Percentiles rank a stretch among this genome's conserved stretches.
These are phyloP conservation scores for Ophiostoma piceae DNA, from an alignment of 2,329 filamentous ascomycete genomes.

Conservation along the genomic window DNA sequence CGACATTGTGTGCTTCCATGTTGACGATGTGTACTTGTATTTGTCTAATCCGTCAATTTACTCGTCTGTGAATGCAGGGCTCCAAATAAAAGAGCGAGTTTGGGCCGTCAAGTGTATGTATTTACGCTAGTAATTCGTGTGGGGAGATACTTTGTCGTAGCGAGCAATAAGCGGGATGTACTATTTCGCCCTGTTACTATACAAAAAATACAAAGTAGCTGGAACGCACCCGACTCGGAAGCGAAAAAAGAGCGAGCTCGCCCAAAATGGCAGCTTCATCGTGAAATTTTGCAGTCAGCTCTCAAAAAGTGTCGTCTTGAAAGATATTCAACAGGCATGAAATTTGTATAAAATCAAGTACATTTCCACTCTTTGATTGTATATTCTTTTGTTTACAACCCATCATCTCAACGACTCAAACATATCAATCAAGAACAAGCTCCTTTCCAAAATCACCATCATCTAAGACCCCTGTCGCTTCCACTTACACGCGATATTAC, in stretches of 20 bases:
- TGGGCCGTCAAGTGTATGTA: neutral
- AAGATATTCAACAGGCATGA: neutral
- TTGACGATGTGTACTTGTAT: neutral
- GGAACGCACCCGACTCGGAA: conserved; percentile 19
- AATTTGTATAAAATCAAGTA: neutral
- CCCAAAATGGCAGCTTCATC: neutral
- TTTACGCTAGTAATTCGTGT: neutral
- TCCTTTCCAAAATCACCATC: neutral
- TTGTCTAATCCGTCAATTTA: neutral
- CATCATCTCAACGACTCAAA: neutral
- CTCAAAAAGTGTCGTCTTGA: neutral
- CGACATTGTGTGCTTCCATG: neutral
- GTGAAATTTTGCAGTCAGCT: neutral
- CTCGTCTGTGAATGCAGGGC: neutral
- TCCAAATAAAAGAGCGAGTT: neutral
- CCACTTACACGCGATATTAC: conserved; percentile 11
- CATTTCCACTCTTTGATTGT: neutral
- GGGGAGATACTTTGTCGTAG: neutral
- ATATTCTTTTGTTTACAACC: neutral
- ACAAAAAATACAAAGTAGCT: neutral
- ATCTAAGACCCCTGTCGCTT: neutral
- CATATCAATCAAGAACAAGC: neutral
- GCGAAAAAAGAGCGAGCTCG: conserved; percentile 23
- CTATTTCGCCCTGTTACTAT: neutral
- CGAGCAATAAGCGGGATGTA: neutral